These are phyloP conservation scores for Globisporangium ultimum DNA, from an alignment of 352 stramenopile genomes.

Conservation along the genomic window DNA sequence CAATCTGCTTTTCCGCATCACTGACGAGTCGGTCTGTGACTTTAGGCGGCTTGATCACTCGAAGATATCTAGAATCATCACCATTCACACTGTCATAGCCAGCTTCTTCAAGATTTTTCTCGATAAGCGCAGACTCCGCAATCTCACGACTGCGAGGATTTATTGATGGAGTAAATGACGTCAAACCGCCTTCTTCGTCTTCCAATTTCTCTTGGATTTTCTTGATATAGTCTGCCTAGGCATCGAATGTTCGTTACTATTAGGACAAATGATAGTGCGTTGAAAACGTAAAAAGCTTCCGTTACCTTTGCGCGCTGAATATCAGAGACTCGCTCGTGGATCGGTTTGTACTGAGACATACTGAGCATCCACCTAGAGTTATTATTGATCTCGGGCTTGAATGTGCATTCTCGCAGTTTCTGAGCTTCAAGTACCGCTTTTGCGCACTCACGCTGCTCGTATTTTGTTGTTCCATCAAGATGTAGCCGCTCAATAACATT, in stretches of 20 bases:
- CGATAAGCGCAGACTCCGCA: constrained; percentile 32
- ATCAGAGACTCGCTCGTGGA: constrained; percentile 58
- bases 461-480: constrained; percentile 50
- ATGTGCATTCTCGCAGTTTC: constrained; percentile 56
- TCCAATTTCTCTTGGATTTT: constrained; percentile 48
- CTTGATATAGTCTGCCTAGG: constrained; percentile 39
- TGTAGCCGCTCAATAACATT: constrained; percentile 58
- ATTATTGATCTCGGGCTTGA: constrained; percentile 62
- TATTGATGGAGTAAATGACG: constrained; percentile 54
- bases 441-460: constrained; percentile 51
- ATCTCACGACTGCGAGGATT: constrained; percentile 72
- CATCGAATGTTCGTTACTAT: constrained; percentile 2
- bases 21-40: constrained; percentile 57
- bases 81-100: not conserved
- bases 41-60: constrained; percentile 15
- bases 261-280: not conserved
- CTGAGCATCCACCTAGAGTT: constrained; percentile 35
- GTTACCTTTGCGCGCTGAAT: constrained; percentile 69
- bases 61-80: constrained; percentile 9
- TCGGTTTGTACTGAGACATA: constrained; percentile 53
- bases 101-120: constrained; percentile 18
- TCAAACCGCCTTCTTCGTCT: constrained; percentile 21
- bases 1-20: constrained; percentile 40
- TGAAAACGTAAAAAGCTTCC: not conserved
- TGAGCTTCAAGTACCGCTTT: constrained; percentile 47